phyloP scores from a whole-genome alignment of 108 stramenopile species.

The Nitzschia sp. region DNA sequence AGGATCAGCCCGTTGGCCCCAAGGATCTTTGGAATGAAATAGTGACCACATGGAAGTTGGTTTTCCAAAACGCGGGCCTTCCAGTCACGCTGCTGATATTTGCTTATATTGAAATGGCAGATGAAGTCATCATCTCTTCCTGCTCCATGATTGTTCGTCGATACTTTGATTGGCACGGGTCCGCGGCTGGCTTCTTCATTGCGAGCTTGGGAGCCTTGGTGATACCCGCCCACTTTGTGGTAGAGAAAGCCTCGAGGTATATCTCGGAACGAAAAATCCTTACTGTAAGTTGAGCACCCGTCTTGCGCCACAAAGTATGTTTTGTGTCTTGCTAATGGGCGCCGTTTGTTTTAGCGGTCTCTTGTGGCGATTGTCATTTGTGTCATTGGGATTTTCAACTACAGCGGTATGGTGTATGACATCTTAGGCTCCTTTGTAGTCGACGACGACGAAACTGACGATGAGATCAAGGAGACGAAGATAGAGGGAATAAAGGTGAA shows the following conservation, averaged over 20 bases:
- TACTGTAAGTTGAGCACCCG: slow-evolving; percentile 31
- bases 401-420: slow-evolving; percentile 27
- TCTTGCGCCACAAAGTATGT: neutral
- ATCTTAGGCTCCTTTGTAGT: slow-evolving; percentile 12
- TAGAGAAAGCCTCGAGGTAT: slow-evolving; percentile 52
- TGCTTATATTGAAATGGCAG: slow-evolving; percentile 60
- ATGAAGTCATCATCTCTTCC: slow-evolving; percentile 69
- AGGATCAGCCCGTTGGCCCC: neutral
- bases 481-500: slow-evolving; percentile 12
- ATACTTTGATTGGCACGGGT: slow-evolving; percentile 65
- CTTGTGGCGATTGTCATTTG: slow-evolving; percentile 44
- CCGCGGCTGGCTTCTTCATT: slow-evolving; percentile 62
- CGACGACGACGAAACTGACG: neutral
- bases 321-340: neutral
- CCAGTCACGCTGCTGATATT: slow-evolving; percentile 67
- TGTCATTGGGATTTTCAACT: slow-evolving; percentile 55
- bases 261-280: slow-evolving; percentile 60
- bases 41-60: slow-evolving; percentile 19
- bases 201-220: slow-evolving; percentile 62
- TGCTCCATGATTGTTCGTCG: slow-evolving; percentile 66
- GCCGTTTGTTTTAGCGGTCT: slow-evolving; percentile 25
- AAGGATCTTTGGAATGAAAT: slow-evolving; percentile 21
- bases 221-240: slow-evolving; percentile 70
- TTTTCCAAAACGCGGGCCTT: slow-evolving; percentile 53
- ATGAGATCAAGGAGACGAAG: slow-evolving; percentile 5